Conservation (phyloP, 352 stramenopile genomes). For the Phytophthora melonis region DNA sequence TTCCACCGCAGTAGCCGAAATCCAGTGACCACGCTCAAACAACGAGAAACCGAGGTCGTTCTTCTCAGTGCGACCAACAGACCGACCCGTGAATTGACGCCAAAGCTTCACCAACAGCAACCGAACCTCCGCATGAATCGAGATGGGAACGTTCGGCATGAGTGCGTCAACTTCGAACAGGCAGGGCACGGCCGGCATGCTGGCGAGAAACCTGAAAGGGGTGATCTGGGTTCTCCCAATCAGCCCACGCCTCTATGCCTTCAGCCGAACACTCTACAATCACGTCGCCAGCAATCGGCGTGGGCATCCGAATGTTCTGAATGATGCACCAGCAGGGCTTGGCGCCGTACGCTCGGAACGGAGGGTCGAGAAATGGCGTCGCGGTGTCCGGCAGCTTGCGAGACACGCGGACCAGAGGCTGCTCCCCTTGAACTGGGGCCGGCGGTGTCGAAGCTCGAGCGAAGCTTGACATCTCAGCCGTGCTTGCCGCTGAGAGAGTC, state of each 20-base stretch:
- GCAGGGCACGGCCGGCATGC: not conserved
- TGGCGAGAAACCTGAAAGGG: not conserved
- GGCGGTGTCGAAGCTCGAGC: no score
- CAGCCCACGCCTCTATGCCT: not conserved
- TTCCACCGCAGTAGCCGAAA: not conserved
- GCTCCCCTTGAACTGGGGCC: not conserved
- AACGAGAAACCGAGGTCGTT: not conserved
- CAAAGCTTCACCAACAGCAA: conserved; percentile 1
- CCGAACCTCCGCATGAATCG: not conserved
- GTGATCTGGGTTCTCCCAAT: not conserved
- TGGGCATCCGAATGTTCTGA: not conserved
- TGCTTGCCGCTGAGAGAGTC: no score
- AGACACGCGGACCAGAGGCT: not conserved
- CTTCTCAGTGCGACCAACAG: not conserved
- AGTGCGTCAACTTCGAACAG: not conserved
- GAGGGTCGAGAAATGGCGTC: not conserved
- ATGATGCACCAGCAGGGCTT: not conserved
- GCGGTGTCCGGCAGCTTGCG: not conserved
- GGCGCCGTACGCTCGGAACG: not conserved
- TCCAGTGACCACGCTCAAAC: conserved; percentile 2
- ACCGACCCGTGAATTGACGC: not conserved
- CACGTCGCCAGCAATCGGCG: not conserved
- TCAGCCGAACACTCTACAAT: not conserved
- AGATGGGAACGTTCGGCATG: not conserved
- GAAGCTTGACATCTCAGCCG: no score